A percentile compares a stretch with the other conserved stretches of the same genome.
phyloP scores from a whole-genome alignment of 768 basidiomycete species.

The Phylloporus sp. region DNA sequence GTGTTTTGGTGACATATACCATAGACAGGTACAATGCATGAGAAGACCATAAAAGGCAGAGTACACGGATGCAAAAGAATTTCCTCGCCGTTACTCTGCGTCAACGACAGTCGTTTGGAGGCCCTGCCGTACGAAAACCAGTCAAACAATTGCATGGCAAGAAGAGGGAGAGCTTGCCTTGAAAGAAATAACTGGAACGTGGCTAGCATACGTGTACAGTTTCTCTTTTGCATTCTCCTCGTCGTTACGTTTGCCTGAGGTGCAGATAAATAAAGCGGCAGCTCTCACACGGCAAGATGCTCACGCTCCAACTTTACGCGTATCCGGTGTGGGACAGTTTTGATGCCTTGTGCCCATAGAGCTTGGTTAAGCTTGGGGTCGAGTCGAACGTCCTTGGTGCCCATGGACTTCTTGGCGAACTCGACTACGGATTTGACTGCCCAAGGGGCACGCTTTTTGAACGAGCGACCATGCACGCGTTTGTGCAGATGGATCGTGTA shows the following conservation, averaged over 20 bases:
- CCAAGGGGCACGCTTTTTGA: conserved; percentile 97
- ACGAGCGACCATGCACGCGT: conserved; percentile 83
- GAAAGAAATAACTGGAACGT: conserved; percentile 74
- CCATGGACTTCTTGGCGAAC: conserved; percentile 94
- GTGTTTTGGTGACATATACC: conserved; percentile 27
- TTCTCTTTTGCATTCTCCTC: conserved; percentile 99
- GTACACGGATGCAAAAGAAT: conserved; percentile 14
- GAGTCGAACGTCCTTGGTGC: conserved; percentile 87
- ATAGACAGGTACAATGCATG: conserved; percentile 26
- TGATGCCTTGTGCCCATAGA: conserved; percentile 90
- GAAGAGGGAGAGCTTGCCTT: conserved; percentile 53
- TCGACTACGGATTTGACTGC: conserved; percentile 91
- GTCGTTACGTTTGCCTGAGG: conserved; percentile 91
- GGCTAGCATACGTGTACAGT: conserved; percentile 86
- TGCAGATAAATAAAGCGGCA: background rate
- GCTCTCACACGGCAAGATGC: conserved; percentile 26
- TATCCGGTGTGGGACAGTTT: conserved; percentile 87
- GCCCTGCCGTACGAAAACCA: conserved; percentile 44
- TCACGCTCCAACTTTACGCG: conserved; percentile 91
- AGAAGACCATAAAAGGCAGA: conserved; percentile 12
- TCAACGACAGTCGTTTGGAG: conserved; percentile 82
- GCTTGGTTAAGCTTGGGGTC: conserved; percentile 97
- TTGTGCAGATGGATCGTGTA: conserved; percentile 99
- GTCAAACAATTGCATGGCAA: background rate
- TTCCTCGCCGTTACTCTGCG: conserved; percentile 52